Conservation (phyloP, 2,329 filamentous ascomycete genomes). For the Sclerotinia nivalis region DNA sequence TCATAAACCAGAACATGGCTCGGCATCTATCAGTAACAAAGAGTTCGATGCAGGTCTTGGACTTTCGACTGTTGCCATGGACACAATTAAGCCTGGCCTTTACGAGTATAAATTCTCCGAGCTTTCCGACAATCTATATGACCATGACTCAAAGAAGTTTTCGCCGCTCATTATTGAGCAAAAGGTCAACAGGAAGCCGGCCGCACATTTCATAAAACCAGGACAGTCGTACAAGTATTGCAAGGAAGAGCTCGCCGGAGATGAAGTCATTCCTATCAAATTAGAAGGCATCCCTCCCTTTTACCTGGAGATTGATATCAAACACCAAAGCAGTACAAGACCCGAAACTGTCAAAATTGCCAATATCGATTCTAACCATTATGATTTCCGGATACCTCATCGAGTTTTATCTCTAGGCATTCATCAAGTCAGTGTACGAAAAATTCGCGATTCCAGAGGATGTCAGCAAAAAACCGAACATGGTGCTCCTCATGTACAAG, state of each 20-base stretch:
- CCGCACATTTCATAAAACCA: conserved; percentile 78
- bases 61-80: conserved; percentile 78
- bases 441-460: conserved; percentile 82
- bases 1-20: conserved; percentile 67
- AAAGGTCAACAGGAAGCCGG: conserved; percentile 79
- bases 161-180: conserved; percentile 73
- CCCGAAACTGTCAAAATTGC: conserved; percentile 81
- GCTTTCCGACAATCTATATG: conserved; percentile 83
- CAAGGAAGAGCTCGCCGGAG: conserved; percentile 75
- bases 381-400: conserved; percentile 82
- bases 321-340: conserved; percentile 78
- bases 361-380: conserved; percentile 72
- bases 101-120: conserved; percentile 86
- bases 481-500: conserved; percentile 75
- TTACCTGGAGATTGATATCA: conserved; percentile 87
- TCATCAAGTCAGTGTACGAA: conserved; percentile 84
- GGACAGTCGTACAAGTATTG: conserved; percentile 97
- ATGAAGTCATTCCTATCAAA: conserved; percentile 85
- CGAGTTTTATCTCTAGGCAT: conserved; percentile 83
- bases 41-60: conserved; percentile 75
- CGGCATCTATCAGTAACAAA: conserved; percentile 65
- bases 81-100: conserved; percentile 77
- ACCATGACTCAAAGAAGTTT: conserved; percentile 66
- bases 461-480: conserved; percentile 78
- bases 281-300: conserved; percentile 86